These are phyloP conservation scores for Colletotrichum euphorbiae DNA, from an alignment of 2,329 filamentous ascomycete species.

Conservation along the genomic window DNA sequence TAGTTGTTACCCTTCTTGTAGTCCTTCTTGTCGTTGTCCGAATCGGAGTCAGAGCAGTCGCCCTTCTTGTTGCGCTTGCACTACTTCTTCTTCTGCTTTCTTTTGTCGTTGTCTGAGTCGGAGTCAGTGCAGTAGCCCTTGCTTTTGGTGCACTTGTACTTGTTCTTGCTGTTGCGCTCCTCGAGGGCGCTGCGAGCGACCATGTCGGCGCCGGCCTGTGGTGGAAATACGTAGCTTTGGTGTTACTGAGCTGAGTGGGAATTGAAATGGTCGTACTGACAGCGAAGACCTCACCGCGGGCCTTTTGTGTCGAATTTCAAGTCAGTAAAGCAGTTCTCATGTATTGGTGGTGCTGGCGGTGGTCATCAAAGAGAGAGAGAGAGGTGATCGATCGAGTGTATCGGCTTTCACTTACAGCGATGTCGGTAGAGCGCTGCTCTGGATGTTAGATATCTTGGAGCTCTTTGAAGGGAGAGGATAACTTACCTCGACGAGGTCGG, in stretches of 20 bases:
- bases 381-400: not conserved
- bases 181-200: constrained; percentile 14
- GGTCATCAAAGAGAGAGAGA: not conserved
- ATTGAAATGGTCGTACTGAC: not conserved
- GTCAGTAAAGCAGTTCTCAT: not conserved
- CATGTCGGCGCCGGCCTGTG: constrained; percentile 4
- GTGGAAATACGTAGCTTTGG: not conserved
- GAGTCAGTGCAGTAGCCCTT: constrained; percentile 28
- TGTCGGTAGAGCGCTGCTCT: constrained; percentile 22
- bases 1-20: constrained; percentile 16
- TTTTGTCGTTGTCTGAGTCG: constrained; percentile 8
- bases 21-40: constrained; percentile 6
- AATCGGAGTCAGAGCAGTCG: constrained; percentile 23
- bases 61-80: constrained; percentile 38
- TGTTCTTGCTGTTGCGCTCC: constrained; percentile 29
- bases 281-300: constrained; percentile 19
- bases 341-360: not conserved
- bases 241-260: not conserved
- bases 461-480: too few relatives aligned
- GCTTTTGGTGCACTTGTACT: constrained; percentile 28
- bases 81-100: constrained; percentile 21
- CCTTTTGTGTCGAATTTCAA: not conserved
- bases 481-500: constrained; percentile 26
- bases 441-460: too few relatives aligned
- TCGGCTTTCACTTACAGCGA: constrained; percentile 9